Evolutionary conservation across 1,139 yeast genomes (phyloP), one percentile per base, ranked within the genome.

Genomic region (Saccharomyces hybrid): DNA sequence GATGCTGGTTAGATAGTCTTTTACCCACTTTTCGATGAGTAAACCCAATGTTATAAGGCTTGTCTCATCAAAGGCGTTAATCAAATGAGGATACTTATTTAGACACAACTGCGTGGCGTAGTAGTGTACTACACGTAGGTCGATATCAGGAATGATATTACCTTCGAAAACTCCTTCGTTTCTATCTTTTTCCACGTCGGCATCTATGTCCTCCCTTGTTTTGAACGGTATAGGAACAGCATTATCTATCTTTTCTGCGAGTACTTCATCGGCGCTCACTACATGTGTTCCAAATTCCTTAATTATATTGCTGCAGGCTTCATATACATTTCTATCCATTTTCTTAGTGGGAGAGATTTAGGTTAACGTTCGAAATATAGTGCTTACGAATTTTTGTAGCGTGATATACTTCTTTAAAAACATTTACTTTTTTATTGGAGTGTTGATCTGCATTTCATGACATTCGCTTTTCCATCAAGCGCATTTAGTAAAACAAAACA

Each of bases 241-340:
- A 50, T 65, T 63, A 47, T 60, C 59, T 8, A 66, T 51, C 32
- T 62, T 66, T 16, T 58, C 58, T 1, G 67, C 62, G 38, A 69
- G 54, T 7, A 68, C 62, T 54, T 69, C 72, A 52, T 69, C 71
- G 3, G 71, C 68, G 47, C 69, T 61, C 3, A 64, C 64, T 19
- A 53, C 52, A 46, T 63, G 68, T 1, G 61, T 60, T n/a, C 60
- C 60, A 48, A 55, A 62, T 28, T 61, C 64, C 23, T 54, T 60
- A 5, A 68, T 57, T 27, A 63, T 53, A 46, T 64, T 67, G 52
- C 59, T 64, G 53, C 70, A 66, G 1, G 70, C 69, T 44, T 69
- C 71, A 50, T 62, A 69, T 4, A 69, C 61, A 32, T 61, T 64
- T 13, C 57, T 53, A 51, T 65, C 66, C 68, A 64, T 64, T 29